phyloP scores from a whole-genome alignment of 495 filamentous ascomycete genomes.

The Stereocaulon alpinum region DNA sequence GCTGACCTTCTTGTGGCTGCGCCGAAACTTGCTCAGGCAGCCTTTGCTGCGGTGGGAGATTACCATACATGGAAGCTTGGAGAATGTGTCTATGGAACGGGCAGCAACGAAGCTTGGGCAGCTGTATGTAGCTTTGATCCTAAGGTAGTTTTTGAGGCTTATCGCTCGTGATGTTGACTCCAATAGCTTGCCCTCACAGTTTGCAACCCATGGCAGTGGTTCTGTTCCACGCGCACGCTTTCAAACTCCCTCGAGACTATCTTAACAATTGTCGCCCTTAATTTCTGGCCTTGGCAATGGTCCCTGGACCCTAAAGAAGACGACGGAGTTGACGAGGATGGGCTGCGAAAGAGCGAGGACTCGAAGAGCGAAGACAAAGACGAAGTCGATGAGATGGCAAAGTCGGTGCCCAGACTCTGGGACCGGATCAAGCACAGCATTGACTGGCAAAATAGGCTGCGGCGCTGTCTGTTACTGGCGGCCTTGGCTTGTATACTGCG shows the following conservation, averaged over 20 bases:
- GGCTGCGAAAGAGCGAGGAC: slow-evolving; percentile 8
- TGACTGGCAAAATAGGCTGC: slow-evolving; percentile 33
- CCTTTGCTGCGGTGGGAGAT: slow-evolving; percentile 70
- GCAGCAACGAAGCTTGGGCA: slow-evolving; percentile 54
- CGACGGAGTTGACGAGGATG: slow-evolving; percentile 15
- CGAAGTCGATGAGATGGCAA: slow-evolving; percentile 18
- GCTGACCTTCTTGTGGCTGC: slow-evolving; percentile 57
- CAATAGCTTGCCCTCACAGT: slow-evolving; percentile 52
- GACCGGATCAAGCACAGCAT: slow-evolving; percentile 11
- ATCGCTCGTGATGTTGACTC: not conserved
- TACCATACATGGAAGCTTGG: slow-evolving; percentile 85
- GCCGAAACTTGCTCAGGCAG: slow-evolving; percentile 66
- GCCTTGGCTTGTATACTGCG: slow-evolving; percentile 78
- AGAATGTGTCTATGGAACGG: slow-evolving; percentile 55
- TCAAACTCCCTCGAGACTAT: slow-evolving; percentile 91
- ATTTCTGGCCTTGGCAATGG: slow-evolving; percentile 80
- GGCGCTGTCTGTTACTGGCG: slow-evolving; percentile 61
- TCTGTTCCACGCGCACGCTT: slow-evolving; percentile 83
- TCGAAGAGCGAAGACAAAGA: slow-evolving; percentile 18
- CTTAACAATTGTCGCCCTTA: slow-evolving; percentile 68
- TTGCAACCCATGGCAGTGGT: slow-evolving; percentile 92
- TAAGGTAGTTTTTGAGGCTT: slow-evolving; percentile 15
- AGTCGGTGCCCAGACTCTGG: slow-evolving; percentile 10
- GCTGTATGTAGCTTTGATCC: slow-evolving; percentile 42
- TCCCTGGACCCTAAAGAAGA: slow-evolving; percentile 24